phyloP scores from a whole-genome alignment of 106 monocot genomes.

The Allium cepa region DNA sequence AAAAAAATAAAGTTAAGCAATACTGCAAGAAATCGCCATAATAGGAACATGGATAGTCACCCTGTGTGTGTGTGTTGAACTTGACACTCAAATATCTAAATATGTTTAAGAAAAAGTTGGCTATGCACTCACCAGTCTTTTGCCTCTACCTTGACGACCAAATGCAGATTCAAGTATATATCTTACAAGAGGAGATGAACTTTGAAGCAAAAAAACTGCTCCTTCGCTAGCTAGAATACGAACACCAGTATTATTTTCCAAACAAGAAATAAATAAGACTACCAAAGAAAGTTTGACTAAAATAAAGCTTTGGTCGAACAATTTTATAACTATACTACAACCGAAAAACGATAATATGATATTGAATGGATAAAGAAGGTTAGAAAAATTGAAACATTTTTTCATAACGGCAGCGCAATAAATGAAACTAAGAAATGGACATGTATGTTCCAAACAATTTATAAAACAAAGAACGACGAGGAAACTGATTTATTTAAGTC shows the following conservation, averaged over 20 bases:
- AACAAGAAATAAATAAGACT: no score
- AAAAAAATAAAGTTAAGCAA: no score
- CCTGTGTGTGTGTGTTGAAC: not conserved
- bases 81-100: not conserved
- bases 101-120: not conserved
- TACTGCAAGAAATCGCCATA: no score
- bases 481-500: no score
- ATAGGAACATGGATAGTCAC: not conserved
- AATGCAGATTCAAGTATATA: conserved; percentile 70
- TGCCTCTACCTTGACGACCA: conserved; percentile 55
- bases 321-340: not conserved
- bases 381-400: not conserved
- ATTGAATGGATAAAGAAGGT: not conserved
- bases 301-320: not conserved
- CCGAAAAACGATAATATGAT: not conserved
- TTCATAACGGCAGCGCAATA: no score
- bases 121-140: conserved; percentile 44
- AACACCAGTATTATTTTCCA: conserved; percentile 4
- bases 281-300: not conserved
- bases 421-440: no score
- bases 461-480: no score
- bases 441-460: no score
- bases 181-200: conserved; percentile 43
- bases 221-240: conserved; percentile 49
- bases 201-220: conserved; percentile 58